Base-by-base conservation (phyloP, 2,329 filamentous ascomycete genomes). In the Zelopaecilomyces penicillatus region DNA sequence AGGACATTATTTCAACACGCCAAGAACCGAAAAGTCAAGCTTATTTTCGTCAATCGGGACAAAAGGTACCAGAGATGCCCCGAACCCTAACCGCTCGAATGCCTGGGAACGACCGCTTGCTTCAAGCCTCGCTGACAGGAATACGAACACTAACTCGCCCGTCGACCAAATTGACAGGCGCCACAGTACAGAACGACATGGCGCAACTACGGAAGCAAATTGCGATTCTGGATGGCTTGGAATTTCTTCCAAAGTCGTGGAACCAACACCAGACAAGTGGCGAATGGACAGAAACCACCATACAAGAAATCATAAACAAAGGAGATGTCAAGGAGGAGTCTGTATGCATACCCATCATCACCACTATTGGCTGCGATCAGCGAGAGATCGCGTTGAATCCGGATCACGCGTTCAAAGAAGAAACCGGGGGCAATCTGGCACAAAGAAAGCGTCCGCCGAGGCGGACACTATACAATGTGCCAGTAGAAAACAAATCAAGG, bases 341-440 rank as follows among this genome's bases (percentile, higher is more conserved):
- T 78, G 76, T 53, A 52, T 78, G 46, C 76, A 80, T 57, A 76
- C 71, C 51, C 77, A 81, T 54, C 75, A 81, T 54, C 76, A 80
- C 58, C 76, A 80, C 63, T 80, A 80, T 65, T 80, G 76, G 76
- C 49, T 71, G 50, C 64, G 65, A 45, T 63, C 68, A 33, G 57
- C 46, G 19, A 43, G 38, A 12, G 48, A 57, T 47, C 44, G 54
- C 6, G 44, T 51, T 39, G 44, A 55, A 10, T 45, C 50, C 27
- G 27, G 19, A 19, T 19, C 19, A 19, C 19, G 19, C 19, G 19
- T 19, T 19, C 19, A 37, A 37, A 38, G 32, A 41, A 30, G 32
- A 27, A 8, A 31, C 33, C 19, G 8, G 8, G 6, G 29, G 34
- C n/a, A 44, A 27, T 12, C 26, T 30, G 37, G 28, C 30, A 10